Evolutionary conservation across 495 filamentous ascomycete genomes (phyloP), one percentile per base, ranked within the genome.

Genomic region (Aspergillus bridgeri): DNA sequence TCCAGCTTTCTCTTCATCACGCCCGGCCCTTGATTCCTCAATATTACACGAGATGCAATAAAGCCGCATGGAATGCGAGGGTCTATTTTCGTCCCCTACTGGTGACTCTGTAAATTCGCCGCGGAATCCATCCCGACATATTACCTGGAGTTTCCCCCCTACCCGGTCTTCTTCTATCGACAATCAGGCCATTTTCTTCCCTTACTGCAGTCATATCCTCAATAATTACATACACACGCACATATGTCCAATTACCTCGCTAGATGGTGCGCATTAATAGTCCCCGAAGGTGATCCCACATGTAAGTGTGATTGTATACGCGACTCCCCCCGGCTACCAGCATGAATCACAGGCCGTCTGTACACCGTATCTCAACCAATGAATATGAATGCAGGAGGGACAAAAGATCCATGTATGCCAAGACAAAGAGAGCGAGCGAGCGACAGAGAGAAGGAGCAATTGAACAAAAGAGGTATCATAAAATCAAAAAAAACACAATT

Each of bases 391-490:
- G n/a, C n/a, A n/a, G n/a, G n/a, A n/a, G n/a, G n/a, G n/a, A n/a
- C n/a, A n/a, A n/a, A n/a, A n/a, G n/a, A n/a, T n/a, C n/a, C n/a
- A n/a, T n/a, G n/a, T n/a, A n/a, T n/a, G n/a, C n/a, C n/a, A n/a
- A n/a, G n/a, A n/a, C n/a, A n/a, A n/a, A n/a, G n/a, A n/a, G n/a
- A n/a, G n/a, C n/a, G n/a, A n/a, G n/a, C n/a, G n/a, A n/a, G n/a
- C 33, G 3, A 1, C 33, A 38, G 9, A 2, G 1, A 38, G 9
- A 38, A 38, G 25, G 51, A 54, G 19, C 15, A 43, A 38, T 25
- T 4, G 33, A n/a, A 51, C 18, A 11, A 60, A 56, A 25, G 46
- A 21, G 19, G 42, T 19, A 47, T 45, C 38, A 51, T 47, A 54
- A 54, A 58, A 47, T 23, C 17, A 29, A 6, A 23, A 51, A 27